Conservation (phyloP, 2,329 filamentous ascomycete species). For the Aaosphaeria pasadenensis region DNA sequence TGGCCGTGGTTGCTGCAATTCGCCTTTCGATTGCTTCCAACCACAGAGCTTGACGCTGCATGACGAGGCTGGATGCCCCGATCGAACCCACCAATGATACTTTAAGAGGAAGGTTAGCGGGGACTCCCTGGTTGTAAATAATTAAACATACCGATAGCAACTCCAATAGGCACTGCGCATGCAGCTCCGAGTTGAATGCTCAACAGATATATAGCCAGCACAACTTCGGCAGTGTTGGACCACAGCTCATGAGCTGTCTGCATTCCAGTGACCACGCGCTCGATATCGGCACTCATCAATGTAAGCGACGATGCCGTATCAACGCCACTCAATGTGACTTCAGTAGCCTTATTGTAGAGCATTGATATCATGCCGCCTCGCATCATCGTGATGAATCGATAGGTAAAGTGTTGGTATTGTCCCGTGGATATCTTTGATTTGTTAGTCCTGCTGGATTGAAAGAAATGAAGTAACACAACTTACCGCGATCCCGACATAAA, state of each 20-base stretch:
- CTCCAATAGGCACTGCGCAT: constrained; percentile 47
- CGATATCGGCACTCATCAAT: constrained; percentile 36
- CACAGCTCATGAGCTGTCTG: constrained; percentile 34
- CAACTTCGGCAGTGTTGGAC: constrained; percentile 41
- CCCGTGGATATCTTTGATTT: constrained; percentile 26
- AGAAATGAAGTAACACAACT: constrained; percentile 4
- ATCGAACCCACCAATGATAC: constrained; percentile 24
- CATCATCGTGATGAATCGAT: constrained; percentile 33
- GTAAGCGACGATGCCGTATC: constrained; percentile 31
- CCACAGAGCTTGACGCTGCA: constrained; percentile 38
- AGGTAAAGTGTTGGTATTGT: constrained; percentile 33
- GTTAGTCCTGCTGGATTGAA: constrained; percentile 10
- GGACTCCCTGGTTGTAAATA: not conserved
- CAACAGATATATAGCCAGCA: constrained; percentile 48
- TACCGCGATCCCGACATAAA: constrained; percentile 34
- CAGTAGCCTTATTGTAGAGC: constrained; percentile 32
- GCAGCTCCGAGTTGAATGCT: constrained; percentile 47
- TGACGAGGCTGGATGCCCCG: constrained; percentile 26
- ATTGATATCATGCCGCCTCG: constrained; percentile 35
- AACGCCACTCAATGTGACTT: constrained; percentile 24
- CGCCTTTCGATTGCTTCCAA: constrained; percentile 45
- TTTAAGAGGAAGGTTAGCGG: constrained; percentile 1
- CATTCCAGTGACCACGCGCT: constrained; percentile 33
- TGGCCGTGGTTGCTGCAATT: constrained; percentile 39
- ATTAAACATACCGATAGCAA: constrained; percentile 37